Conservation (phyloP, 1,284 basidiomycete genomes). For the Trametes pubescens region DNA sequence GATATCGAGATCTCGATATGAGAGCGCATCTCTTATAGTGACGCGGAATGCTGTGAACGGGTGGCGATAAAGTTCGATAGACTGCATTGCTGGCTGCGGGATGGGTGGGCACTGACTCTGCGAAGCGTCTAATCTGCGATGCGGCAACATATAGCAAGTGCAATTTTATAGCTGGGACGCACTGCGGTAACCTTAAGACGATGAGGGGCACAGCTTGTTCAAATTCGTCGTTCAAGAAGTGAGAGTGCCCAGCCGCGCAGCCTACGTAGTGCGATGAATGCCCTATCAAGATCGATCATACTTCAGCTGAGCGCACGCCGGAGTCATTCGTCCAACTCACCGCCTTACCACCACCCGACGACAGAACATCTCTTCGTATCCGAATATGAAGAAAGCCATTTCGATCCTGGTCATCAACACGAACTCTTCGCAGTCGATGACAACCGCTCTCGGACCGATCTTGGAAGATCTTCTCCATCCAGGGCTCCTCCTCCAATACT, state of each 20-base stretch:
- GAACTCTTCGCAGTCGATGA: slow-evolving; percentile 55
- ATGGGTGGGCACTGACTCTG: not conserved
- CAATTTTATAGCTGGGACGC: not conserved
- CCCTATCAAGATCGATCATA: not conserved
- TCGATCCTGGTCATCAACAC: slow-evolving; percentile 58
- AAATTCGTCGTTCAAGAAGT: not conserved
- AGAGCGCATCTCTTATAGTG: not conserved
- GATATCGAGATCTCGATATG: not conserved
- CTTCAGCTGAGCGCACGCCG: not conserved
- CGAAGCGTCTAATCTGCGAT: not conserved
- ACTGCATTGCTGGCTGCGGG: not conserved
- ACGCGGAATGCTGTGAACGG: not conserved
- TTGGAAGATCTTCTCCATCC: slow-evolving; percentile 42
- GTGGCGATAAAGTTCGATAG: not conserved
- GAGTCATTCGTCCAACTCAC: not conserved
- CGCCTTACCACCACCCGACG: not conserved
- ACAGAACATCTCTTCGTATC: not conserved
- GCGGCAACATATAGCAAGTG: not conserved
- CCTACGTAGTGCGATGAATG: not conserved
- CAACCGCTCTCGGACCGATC: slow-evolving; percentile 46
- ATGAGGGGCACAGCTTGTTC: too few relatives aligned
- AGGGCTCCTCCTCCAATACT: slow-evolving; percentile 37
- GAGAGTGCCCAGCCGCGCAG: not conserved
- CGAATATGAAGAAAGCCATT: slow-evolving; percentile 7
- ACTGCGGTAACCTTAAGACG: not conserved